Conservation (phyloP, 345 rosid genomes). For the Hypericum perforatum region DNA sequence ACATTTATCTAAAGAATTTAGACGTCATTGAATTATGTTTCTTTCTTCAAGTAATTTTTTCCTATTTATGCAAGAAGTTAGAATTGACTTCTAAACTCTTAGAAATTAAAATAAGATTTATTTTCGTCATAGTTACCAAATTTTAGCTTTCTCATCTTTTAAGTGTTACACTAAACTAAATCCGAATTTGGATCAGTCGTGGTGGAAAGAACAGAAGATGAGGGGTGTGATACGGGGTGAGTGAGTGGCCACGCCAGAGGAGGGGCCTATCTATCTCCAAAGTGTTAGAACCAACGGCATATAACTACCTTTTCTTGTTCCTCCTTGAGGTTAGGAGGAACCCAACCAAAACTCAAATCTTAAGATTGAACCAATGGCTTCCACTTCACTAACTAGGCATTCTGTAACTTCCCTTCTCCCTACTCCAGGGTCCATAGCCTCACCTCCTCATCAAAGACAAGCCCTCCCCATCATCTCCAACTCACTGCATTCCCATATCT, state of each 20-base stretch:
- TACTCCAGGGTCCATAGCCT: constrained; percentile 23
- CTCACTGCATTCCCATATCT: constrained; percentile 54
- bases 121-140: no score
- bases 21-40: no score
- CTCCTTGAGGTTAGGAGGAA: neutral
- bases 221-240: constrained; percentile 17
- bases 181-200: no score
- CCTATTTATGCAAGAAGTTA: no score
- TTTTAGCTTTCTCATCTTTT: no score
- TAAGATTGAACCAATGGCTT: constrained; percentile 27
- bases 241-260: constrained; percentile 32
- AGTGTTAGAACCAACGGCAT: neutral
- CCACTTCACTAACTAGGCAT: constrained; percentile 33
- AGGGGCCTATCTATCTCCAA: constrained; percentile 5
- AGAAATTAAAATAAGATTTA: no score
- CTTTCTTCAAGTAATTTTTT: no score
- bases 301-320: constrained; percentile 19
- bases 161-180: no score
- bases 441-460: constrained; percentile 12
- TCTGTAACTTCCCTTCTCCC: constrained; percentile 23
- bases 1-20: no score
- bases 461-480: constrained; percentile 24
- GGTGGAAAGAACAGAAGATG: no score
- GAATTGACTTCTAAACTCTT: no score
- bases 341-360: neutral